A percentile compares a stretch with the other conserved stretches of the same genome.
Conservation (phyloP, 2,329 filamentous ascomycete genomes). For the Akanthomyces lecanii region DNA sequence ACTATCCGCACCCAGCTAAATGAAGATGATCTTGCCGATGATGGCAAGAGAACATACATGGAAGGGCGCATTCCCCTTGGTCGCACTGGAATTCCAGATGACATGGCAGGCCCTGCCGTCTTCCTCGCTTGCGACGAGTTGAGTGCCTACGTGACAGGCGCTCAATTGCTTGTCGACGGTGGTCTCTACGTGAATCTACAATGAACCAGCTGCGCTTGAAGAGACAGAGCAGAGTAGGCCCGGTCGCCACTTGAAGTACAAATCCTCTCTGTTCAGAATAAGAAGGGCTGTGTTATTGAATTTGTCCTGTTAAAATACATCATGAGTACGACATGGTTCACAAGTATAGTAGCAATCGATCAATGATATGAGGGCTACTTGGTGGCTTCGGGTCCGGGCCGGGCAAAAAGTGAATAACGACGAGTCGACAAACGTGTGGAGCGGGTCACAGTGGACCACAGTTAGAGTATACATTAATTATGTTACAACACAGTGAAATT, state of each 20-base stretch:
- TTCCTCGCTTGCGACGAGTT: conserved; percentile 77
- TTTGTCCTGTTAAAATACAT: no score
- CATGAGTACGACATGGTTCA: no score
- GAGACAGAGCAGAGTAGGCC: neutral
- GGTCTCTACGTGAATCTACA: conserved; percentile 88
- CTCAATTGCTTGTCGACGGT: conserved; percentile 81
- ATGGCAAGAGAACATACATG: conserved; percentile 70
- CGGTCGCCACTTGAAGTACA: neutral
- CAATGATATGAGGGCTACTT: no score
- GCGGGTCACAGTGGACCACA: no score
- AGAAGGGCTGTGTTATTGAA: no score
- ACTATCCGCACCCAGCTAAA: conserved; percentile 83
- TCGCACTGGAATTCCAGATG: conserved; percentile 64
- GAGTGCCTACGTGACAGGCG: conserved; percentile 76
- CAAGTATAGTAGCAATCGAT: no score
- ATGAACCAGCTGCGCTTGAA: conserved; percentile 32
- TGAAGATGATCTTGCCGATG: conserved; percentile 72
- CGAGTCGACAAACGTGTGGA: no score
- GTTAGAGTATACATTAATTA: no score
- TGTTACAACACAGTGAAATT: no score
- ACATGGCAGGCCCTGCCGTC: conserved; percentile 78
- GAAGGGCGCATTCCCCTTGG: conserved; percentile 77
- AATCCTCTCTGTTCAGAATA: no score
- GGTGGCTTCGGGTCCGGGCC: no score
- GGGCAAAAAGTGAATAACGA: no score